Evolutionary conservation across 2,329 filamentous ascomycete species (phyloP).

Genomic region (Aspergillus sp.): DNA sequence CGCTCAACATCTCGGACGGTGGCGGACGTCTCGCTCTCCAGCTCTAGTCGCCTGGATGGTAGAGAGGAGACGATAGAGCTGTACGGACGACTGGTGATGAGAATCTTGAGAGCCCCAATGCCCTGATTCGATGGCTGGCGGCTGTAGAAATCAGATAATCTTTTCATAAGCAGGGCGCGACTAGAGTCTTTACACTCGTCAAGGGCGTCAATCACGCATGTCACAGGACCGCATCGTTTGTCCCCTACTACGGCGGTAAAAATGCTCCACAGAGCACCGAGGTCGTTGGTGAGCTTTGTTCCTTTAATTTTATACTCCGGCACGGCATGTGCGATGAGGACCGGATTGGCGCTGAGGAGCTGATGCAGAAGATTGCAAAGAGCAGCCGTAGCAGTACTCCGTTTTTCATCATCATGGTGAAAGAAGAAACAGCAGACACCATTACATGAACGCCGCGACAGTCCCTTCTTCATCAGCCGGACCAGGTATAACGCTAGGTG

Average conservation of each 20-base stretch:
- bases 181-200: slow-evolving; percentile 39
- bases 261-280: slow-evolving; percentile 33
- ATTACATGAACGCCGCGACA: neutral
- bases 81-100: slow-evolving; percentile 31
- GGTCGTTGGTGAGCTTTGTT: neutral
- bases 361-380: slow-evolving; percentile 42
- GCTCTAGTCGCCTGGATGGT: neutral
- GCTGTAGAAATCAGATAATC: slow-evolving; percentile 26
- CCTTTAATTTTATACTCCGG: too few relatives aligned
- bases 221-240: too few relatives aligned
- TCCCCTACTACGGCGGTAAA: slow-evolving; percentile 17
- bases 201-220: slow-evolving; percentile 39
- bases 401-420: slow-evolving; percentile 42
- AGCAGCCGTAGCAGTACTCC: slow-evolving; percentile 30
- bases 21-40: slow-evolving; percentile 11
- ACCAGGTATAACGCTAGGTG: slow-evolving; percentile 21
- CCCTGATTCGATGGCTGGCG: neutral
- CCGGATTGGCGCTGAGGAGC: slow-evolving; percentile 25
- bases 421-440: slow-evolving; percentile 45
- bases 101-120: slow-evolving; percentile 34
- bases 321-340: too few relatives aligned
- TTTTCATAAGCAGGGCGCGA: slow-evolving; percentile 20
- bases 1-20: slow-evolving; percentile 22
- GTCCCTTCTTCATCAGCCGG: neutral
- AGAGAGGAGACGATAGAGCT: slow-evolving; percentile 17